phyloP scores from a whole-genome alignment of 139 green algal species.

The Picocystis salinarum region DNA sequence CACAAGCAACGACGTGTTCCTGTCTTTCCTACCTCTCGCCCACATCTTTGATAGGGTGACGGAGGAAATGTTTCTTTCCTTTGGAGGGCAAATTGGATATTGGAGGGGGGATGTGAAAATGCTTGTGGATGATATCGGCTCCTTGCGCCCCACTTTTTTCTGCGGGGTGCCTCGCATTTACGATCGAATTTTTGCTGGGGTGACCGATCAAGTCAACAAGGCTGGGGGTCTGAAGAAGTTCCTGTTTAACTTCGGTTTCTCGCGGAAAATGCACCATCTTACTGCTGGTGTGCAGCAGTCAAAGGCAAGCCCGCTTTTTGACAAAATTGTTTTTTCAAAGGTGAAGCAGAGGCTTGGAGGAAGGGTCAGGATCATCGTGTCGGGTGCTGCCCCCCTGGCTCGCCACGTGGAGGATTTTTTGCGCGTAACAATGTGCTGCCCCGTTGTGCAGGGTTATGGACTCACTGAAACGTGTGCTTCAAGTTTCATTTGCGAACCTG shows the following conservation, averaged over 20 bases:
- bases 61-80: conserved; percentile 33
- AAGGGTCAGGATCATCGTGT: conserved; percentile 50
- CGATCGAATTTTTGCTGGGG: conserved; percentile 77
- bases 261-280: conserved; percentile 49
- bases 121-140: conserved; percentile 64
- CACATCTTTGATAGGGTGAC: conserved; percentile 74
- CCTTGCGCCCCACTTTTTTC: conserved; percentile 74
- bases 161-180: conserved; percentile 85
- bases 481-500: conserved; percentile 30
- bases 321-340: conserved; percentile 63
- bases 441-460: conserved; percentile 70
- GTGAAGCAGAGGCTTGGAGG: conserved; percentile 46
- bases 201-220: conserved; percentile 27
- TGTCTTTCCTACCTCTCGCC: conserved; percentile 68
- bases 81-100: conserved; percentile 38
- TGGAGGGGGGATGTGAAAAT: conserved; percentile 46
- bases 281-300: conserved; percentile 25
- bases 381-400: conserved; percentile 64
- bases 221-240: conserved; percentile 21
- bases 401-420: conserved; percentile 72
- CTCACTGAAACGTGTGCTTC: conserved; percentile 76
- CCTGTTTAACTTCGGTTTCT: conserved; percentile 53
- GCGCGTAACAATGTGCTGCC: conserved; percentile 47
- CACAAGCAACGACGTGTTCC: conserved; percentile 23
- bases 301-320: conserved; percentile 61